phyloP scores from a whole-genome alignment of 2,329 filamentous ascomycete genomes.

The Elsinoe australis region DNA sequence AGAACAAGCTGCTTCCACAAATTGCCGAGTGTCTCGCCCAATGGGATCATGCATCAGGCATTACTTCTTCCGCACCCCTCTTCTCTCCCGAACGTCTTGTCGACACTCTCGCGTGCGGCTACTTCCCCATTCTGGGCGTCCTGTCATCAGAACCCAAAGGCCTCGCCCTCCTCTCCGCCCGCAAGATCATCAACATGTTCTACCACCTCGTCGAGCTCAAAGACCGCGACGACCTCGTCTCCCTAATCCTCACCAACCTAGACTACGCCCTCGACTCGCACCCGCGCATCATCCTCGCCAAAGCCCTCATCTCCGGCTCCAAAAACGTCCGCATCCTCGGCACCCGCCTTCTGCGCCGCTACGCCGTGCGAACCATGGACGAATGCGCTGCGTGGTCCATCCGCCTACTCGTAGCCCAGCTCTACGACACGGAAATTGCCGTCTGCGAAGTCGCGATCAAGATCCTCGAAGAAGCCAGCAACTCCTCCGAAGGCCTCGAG shows the following conservation, averaged over 20 bases:
- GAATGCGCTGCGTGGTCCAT: constrained; percentile 91
- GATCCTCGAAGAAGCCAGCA: constrained; percentile 94
- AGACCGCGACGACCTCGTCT: constrained; percentile 84
- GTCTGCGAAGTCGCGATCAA: constrained; percentile 95
- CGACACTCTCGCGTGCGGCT: constrained; percentile 83
- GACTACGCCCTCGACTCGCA: constrained; percentile 83
- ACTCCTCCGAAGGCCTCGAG: constrained; percentile 80
- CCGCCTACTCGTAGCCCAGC: constrained; percentile 88
- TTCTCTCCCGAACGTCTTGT: constrained; percentile 79
- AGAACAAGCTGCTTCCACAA: constrained; percentile 89
- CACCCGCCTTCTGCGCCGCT: constrained; percentile 79
- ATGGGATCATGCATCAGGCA: constrained; percentile 70
- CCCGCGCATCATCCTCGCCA: constrained; percentile 83
- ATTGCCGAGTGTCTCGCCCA: constrained; percentile 94
- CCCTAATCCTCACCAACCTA: constrained; percentile 79
- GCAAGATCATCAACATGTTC: constrained; percentile 99
- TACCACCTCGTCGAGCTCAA: constrained; percentile 94
- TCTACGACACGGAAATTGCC: constrained; percentile 95
- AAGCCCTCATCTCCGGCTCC: constrained; percentile 82
- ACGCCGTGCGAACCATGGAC: constrained; percentile 57
- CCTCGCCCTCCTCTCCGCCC: constrained; percentile 81
- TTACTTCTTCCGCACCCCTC: constrained; percentile 74
- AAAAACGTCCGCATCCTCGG: constrained; percentile 87
- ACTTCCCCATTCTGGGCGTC: constrained; percentile 86
- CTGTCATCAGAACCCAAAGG: constrained; percentile 77